Evolutionary conservation across 345 rosid species (phyloP).

Genomic region (Gossypioides kirkii): DNA sequence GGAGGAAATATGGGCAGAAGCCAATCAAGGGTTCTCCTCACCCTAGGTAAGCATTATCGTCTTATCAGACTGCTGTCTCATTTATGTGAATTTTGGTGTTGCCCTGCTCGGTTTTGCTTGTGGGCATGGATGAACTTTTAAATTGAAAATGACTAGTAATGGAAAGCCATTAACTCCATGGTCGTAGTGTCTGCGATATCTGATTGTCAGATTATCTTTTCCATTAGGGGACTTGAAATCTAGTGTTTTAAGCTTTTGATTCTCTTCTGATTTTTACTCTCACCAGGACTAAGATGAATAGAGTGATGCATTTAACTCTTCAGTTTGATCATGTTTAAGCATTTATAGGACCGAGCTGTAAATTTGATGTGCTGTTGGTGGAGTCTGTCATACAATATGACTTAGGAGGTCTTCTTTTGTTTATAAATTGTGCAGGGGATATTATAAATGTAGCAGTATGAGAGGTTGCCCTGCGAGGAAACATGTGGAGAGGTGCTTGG

Average conservation of each 20-base stretch:
- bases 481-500: slow-evolving; percentile 93
- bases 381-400: background rate
- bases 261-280: background rate
- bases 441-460: slow-evolving; percentile 96
- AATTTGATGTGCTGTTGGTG: background rate
- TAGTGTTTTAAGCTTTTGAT: background rate
- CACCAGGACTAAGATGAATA: background rate
- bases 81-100: background rate
- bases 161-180: background rate
- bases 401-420: background rate
- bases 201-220: background rate
- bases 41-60: slow-evolving; percentile 46
- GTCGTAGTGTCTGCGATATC: background rate
- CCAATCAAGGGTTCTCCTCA: slow-evolving; percentile 89
- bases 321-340: background rate
- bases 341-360: background rate
- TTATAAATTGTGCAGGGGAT: slow-evolving; percentile 56
- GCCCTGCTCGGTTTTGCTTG: background rate
- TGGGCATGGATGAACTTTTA: slow-evolving; percentile 8
- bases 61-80: background rate
- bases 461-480: slow-evolving; percentile 99
- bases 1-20: slow-evolving; percentile 85
- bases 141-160: background rate
- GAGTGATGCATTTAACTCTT: background rate
- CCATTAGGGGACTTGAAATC: background rate